Evolutionary conservation across 2,329 filamentous ascomycete species (phyloP).

Genomic region (Coccinonectria pachysandricola): DNA sequence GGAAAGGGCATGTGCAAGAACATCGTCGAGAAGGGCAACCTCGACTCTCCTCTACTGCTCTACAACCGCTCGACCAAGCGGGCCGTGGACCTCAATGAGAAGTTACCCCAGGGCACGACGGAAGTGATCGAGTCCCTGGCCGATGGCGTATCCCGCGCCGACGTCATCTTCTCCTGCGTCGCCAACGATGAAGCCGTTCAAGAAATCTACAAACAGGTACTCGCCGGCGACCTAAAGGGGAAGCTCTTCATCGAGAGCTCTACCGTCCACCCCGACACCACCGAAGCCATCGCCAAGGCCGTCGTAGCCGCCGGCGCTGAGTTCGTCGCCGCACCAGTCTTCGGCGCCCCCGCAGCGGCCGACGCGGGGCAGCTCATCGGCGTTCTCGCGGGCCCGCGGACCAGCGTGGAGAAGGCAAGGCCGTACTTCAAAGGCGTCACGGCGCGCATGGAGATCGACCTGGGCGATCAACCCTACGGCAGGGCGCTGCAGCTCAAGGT

Average conservation of each 20-base stretch:
- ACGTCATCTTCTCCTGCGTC: slow-evolving; percentile 76
- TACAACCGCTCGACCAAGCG: slow-evolving; percentile 69
- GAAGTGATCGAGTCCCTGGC: slow-evolving; percentile 52
- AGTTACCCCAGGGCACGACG: slow-evolving; percentile 50
- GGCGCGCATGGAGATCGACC: slow-evolving; percentile 58
- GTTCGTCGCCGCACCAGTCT: slow-evolving; percentile 64
- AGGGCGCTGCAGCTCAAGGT: slow-evolving; percentile 67
- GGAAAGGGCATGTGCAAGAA: slow-evolving; percentile 73
- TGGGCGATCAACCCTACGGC: slow-evolving; percentile 56
- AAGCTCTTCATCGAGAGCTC: slow-evolving; percentile 85
- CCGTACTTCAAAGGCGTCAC: slow-evolving; percentile 68
- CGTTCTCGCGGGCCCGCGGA: slow-evolving; percentile 57
- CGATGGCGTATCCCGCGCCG: slow-evolving; percentile 56
- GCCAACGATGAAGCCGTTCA: slow-evolving; percentile 67
- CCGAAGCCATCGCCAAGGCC: slow-evolving; percentile 51
- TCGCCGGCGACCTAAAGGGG: slow-evolving; percentile 44
- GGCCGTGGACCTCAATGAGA: slow-evolving; percentile 51
- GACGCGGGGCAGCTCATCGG: slow-evolving; percentile 61
- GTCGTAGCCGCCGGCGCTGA: slow-evolving; percentile 51
- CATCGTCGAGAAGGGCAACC: slow-evolving; percentile 64
- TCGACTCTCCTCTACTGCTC: slow-evolving; percentile 62
- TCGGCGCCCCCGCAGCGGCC: slow-evolving; percentile 61
- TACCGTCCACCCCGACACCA: slow-evolving; percentile 76
- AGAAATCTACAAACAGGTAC: slow-evolving; percentile 46
- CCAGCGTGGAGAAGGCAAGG: slow-evolving; percentile 51